These are phyloP conservation scores for Penicillium sp. DNA, from an alignment of 2,329 filamentous ascomycete genomes.

Conservation along the genomic window DNA sequence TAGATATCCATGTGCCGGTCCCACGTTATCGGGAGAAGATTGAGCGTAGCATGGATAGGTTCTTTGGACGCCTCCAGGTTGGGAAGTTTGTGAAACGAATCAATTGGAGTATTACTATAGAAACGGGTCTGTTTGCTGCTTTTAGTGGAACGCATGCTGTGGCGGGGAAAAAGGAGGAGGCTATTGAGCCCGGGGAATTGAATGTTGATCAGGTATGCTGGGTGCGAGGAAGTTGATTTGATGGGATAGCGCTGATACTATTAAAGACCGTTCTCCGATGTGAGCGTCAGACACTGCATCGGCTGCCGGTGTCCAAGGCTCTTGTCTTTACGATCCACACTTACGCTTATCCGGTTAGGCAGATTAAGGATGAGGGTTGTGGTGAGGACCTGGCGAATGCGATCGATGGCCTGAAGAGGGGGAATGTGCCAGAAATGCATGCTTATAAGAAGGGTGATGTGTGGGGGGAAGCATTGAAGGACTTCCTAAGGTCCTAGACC, in stretches of 20 bases:
- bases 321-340: slow-evolving; percentile 64
- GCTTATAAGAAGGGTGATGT: slow-evolving; percentile 58
- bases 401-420: slow-evolving; percentile 58
- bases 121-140: slow-evolving; percentile 42
- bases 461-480: slow-evolving; percentile 56
- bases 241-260: slow-evolving; percentile 9
- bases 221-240: neutral
- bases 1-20: slow-evolving; percentile 58
- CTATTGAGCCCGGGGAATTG: slow-evolving; percentile 36
- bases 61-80: slow-evolving; percentile 54
- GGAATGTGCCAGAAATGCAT: slow-evolving; percentile 57
- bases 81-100: slow-evolving; percentile 55
- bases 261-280: slow-evolving; percentile 50
- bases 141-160: slow-evolving; percentile 38
- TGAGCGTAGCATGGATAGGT: slow-evolving; percentile 60
- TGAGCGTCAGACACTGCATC: slow-evolving; percentile 62
- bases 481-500: slow-evolving; percentile 43
- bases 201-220: slow-evolving; percentile 45
- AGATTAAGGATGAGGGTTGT: slow-evolving; percentile 57
- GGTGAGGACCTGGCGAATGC: slow-evolving; percentile 55
- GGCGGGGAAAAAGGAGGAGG: slow-evolving; percentile 15
- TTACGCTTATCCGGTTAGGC: slow-evolving; percentile 55
- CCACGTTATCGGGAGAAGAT: slow-evolving; percentile 58
- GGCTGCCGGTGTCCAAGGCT: slow-evolving; percentile 53
- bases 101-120: slow-evolving; percentile 50